Conservation (phyloP, 2,329 filamentous ascomycete species). For the Microsporum audouinii region DNA sequence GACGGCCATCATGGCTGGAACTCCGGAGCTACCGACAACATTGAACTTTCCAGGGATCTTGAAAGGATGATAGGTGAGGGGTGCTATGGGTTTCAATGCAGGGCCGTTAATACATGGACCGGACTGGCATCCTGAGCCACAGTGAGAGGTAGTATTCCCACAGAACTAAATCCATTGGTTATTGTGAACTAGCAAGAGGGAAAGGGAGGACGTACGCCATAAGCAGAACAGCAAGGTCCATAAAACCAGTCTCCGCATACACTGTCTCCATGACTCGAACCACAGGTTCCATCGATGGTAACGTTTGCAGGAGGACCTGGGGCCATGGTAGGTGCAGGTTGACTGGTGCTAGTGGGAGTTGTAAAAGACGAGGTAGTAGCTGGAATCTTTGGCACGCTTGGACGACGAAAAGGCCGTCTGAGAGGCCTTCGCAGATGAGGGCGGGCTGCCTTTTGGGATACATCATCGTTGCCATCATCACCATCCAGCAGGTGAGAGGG, state of each 20-base stretch:
- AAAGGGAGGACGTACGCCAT: slow-evolving; percentile 39
- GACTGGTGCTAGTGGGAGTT: not conserved
- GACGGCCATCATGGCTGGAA: slow-evolving; percentile 53
- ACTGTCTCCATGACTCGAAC: slow-evolving; percentile 37
- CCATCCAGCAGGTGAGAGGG: not conserved
- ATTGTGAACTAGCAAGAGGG: not conserved
- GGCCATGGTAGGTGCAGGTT: not conserved
- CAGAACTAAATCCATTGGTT: slow-evolving; percentile 20
- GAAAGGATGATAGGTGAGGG: slow-evolving; percentile 6
- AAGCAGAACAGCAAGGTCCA: slow-evolving; percentile 47
- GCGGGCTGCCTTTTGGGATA: not conserved
- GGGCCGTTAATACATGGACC: slow-evolving; percentile 34
- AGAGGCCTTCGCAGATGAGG: not conserved
- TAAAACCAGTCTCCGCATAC: slow-evolving; percentile 43
- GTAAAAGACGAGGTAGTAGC: not conserved
- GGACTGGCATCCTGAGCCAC: slow-evolving; percentile 47
- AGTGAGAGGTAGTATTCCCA: slow-evolving; percentile 38
- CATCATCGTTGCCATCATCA: not conserved
- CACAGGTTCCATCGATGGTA: slow-evolving; percentile 41
- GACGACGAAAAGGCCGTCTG: not conserved
- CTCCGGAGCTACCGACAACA: slow-evolving; percentile 45
- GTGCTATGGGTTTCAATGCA: slow-evolving; percentile 4
- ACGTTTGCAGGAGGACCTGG: not conserved
- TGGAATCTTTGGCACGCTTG: not conserved
- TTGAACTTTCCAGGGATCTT: slow-evolving; percentile 38